Conservation (phyloP, 805 yeast genomes). For the Sugiyamaella lignohabitans region DNA sequence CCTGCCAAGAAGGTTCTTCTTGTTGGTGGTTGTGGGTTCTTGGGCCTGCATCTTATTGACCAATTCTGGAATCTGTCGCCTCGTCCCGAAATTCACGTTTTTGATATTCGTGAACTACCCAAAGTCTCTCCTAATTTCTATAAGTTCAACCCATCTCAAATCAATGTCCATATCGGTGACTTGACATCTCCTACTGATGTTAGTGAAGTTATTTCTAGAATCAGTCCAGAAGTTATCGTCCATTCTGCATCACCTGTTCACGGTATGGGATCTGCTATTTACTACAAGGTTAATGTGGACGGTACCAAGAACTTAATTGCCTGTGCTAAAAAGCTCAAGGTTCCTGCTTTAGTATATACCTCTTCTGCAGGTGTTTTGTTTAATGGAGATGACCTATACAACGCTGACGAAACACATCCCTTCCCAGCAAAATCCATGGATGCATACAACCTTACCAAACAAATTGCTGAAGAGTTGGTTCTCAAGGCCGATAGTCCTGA, state of each 20-base stretch:
- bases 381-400: conserved; percentile 86
- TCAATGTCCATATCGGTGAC: conserved; percentile 73
- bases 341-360: conserved; percentile 74
- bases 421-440: conserved; percentile 91
- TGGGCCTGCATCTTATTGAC: conserved; percentile 85
- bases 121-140: conserved; percentile 60
- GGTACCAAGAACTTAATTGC: conserved; percentile 76
- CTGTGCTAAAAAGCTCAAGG: conserved; percentile 46
- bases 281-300: conserved; percentile 81
- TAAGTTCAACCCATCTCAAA: conserved; percentile 55
- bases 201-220: conserved; percentile 47
- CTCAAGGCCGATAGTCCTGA: conserved; percentile 60
- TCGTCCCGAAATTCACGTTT: conserved; percentile 70
- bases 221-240: conserved; percentile 69
- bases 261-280: conserved; percentile 73
- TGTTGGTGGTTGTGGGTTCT: conserved; percentile 94
- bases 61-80: conserved; percentile 66
- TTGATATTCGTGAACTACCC: conserved; percentile 88
- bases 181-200: conserved; percentile 71
- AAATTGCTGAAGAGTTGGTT: conserved; percentile 79
- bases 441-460: conserved; percentile 92
- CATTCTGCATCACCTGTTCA: conserved; percentile 97
- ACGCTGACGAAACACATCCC: conserved; percentile 93
- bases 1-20: conserved; percentile 50
- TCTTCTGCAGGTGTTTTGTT: conserved; percentile 97